Evolutionary conservation across 306 rosid genomes (phyloP), one percentile per base, ranked within the genome.

Genomic region (Pyrus pyrifolia): DNA sequence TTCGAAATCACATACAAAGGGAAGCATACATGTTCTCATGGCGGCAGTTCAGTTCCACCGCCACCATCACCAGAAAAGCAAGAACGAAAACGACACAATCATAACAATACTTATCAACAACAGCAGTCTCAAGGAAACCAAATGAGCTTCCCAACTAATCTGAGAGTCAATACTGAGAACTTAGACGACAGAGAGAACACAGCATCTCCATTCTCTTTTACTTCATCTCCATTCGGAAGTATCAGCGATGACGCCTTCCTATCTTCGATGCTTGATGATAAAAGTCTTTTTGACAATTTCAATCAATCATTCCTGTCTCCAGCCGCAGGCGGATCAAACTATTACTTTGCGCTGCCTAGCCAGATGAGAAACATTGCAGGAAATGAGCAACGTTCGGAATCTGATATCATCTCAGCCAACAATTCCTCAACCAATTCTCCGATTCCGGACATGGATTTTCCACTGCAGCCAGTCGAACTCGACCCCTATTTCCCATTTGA

Each of bases 1-100:
- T 96, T 96, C 29, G 97, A 92, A 62, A 85, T 96, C 84, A 96
- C 97, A 11, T 93, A 93, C 78, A 52, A 86, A 55, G 98, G 96
- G 81, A 87, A 68, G 76, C 98, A 93, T 71, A 84, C 90, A 52
- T 96, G 99, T 82, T 89, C 93, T 67, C 90, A 87, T 73, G 89
- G 85, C 57, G 80, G 70, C 77, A 75, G 72, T 67, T 70, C 74
- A n/a, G 79, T 82, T 81, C 83, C 52, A 72, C 74, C 86, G 42
- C 88, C 90, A 23, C 70, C 79, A 70, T 85, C 97, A 83, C 92
- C 93, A 4, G 92, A 88, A 53, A 81, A 84, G 64, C 76, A 79
- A 79, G 96, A 90, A 51, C 61, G 73, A 66, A 87, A 83, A 77
- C 73, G 64, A 18, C 77, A 67, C 29, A n/a, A 76, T 65, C 55